Conservation (phyloP, 2,329 filamentous ascomycete genomes). For the Stenocarpella maydis region DNA sequence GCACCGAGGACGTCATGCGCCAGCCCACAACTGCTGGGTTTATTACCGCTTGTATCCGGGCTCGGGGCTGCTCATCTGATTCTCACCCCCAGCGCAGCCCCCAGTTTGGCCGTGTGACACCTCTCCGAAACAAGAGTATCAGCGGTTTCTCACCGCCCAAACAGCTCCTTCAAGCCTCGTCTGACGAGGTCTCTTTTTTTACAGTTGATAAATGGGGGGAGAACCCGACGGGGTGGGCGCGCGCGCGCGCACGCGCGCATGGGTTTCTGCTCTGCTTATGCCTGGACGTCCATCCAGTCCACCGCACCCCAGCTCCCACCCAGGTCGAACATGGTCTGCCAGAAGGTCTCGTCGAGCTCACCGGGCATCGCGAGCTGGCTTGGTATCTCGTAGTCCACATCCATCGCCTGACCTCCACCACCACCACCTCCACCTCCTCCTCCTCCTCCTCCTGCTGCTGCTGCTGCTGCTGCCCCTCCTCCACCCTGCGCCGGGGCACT, state of each 20-base stretch:
- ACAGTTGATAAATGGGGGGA: neutral
- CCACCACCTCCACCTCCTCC: neutral
- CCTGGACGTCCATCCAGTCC: constrained; percentile 27
- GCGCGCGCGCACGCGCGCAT: neutral
- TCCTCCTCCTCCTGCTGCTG: neutral
- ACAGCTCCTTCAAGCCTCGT: constrained; percentile 18
- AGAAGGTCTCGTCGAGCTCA: constrained; percentile 34
- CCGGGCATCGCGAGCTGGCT: constrained; percentile 30
- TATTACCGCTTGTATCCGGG: neutral
- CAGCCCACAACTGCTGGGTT: neutral
- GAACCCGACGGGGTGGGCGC: neutral
- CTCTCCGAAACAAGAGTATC: constrained; percentile 4
- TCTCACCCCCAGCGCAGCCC: neutral
- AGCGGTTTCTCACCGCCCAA: constrained; percentile 13
- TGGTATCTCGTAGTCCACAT: constrained; percentile 29
- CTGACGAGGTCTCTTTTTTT: neutral
- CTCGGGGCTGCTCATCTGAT: neutral
- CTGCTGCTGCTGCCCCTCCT: neutral
- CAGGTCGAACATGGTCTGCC: constrained; percentile 34
- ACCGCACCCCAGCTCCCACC: constrained; percentile 8
- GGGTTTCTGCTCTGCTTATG: neutral
- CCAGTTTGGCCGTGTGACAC: constrained; percentile 12
- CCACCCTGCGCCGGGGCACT: neutral
- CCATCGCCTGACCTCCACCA: constrained; percentile 29
- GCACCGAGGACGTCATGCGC: neutral